Base-by-base conservation (phyloP, 495 filamentous ascomycete species). In the Tuber melanosporum region DNA sequence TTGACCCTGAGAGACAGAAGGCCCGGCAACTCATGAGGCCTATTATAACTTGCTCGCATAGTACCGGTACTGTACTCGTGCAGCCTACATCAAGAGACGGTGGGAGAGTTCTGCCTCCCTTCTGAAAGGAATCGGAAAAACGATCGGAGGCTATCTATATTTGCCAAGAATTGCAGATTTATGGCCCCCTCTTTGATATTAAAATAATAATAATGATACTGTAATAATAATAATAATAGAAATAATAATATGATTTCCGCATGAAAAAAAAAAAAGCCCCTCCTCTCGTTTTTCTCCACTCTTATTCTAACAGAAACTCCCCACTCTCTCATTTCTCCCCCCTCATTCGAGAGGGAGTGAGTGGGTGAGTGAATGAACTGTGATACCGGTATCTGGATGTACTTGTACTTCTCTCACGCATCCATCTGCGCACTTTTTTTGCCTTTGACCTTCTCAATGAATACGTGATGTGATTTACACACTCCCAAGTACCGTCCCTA, bases 61-160 rank as follows among this genome's bases (percentile, higher is more conserved):
- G 32, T 32, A 15, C 44, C 14, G 12, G 44, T 46, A 15, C 12
- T 15, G 45, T 46, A 66, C 57, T 66, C 26, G 57, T 66, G 8
- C 12, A 66, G 57, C 57, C 52, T 26, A 26, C 22, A 26, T 14
- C 7, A 6, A 32, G 52, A 62, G 52, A 32, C n/a, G 14, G 52
- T 62, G 9, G 57, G 26, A 36, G 57, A 26, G 0, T 2, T 66
- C 26, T 66, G 26, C 57, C 57, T 66, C 22, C 22, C 57, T 10
- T 66, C 14, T 36, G 52, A 66, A 66, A 32, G 4, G 57, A 66
- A 66, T 66, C 57, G 57, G 26, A 36, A 36, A 66, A 66, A 36
- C 57, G 57, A 66, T 66, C 57, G 57, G 57, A 66, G 26, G 57
- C 26, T 36, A 36, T 66, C 57, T 36, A 66, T 66, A 66, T 66